A percentile compares a stretch with the other conserved stretches of the same genome.
Evolutionary conservation across 768 basidiomycete species (phyloP).

Genomic region (Obba rivulosa): DNA sequence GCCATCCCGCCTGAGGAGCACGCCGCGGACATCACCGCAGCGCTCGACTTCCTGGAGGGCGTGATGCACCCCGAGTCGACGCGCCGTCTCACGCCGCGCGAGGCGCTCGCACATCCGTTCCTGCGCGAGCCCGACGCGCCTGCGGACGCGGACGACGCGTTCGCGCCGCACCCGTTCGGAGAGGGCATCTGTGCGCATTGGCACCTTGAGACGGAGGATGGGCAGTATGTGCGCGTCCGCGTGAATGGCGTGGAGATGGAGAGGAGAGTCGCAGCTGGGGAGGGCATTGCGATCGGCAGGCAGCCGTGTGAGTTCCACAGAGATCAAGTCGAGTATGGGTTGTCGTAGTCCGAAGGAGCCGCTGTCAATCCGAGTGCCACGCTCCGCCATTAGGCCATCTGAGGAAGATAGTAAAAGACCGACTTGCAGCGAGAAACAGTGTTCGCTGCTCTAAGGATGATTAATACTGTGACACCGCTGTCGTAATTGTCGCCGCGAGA

Average conservation of each 20-base stretch:
- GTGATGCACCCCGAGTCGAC: conserved; percentile 76
- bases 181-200: conserved; percentile 69
- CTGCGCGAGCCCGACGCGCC: conserved; percentile 42
- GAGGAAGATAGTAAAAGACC: too few relatives aligned
- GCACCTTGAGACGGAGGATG: conserved; percentile 53
- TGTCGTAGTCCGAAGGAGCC: too few relatives aligned
- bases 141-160: conserved; percentile 64
- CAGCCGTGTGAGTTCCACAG: conserved; percentile 29
- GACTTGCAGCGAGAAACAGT: too few relatives aligned
- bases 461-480: too few relatives aligned
- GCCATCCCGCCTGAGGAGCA: conserved; percentile 35
- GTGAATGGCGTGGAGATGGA: conserved; percentile 24
- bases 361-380: too few relatives aligned
- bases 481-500: too few relatives aligned
- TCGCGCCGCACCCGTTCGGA: conserved; percentile 64
- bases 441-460: too few relatives aligned
- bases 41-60: conserved; percentile 69
- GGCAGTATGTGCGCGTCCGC: conserved; percentile 43
- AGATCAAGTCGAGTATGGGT: conserved; percentile 5
- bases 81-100: conserved; percentile 68
- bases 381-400: too few relatives aligned
- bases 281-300: conserved; percentile 28
- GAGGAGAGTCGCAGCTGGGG: conserved; percentile 19
- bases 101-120: conserved; percentile 78
- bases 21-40: conserved; percentile 51